These are phyloP conservation scores for Wickerhamomyces ciferrii DNA, from an alignment of 805 yeast genomes.

Conservation along the genomic window DNA sequence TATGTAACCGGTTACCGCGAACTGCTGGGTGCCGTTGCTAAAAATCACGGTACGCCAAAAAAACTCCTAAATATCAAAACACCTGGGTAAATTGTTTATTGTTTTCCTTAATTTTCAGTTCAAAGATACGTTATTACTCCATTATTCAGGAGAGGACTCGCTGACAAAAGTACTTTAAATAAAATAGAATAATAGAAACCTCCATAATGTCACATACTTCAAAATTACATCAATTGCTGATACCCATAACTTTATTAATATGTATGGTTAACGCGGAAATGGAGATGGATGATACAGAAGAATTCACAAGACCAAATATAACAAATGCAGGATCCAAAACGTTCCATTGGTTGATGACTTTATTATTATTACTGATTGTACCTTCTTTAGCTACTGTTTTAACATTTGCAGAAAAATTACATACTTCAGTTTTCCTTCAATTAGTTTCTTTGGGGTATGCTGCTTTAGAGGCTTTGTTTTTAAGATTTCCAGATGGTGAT, in stretches of 20 bases:
- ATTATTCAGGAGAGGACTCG: no score
- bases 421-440: conserved; percentile 42
- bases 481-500: conserved; percentile 58
- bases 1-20: no score
- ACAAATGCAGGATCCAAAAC: conserved; percentile 47
- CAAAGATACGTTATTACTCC: no score
- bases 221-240: neutral
- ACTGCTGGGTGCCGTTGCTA: no score
- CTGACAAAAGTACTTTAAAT: no score
- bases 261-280: conserved; percentile 12
- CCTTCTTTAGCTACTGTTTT: conserved; percentile 54
- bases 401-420: conserved; percentile 47
- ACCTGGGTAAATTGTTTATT: no score
- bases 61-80: neutral
- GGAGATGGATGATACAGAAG: conserved; percentile 26
- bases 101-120: no score
- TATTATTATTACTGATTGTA: conserved; percentile 39
- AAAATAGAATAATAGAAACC: no score
- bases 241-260: neutral
- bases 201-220: no score
- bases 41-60: no score
- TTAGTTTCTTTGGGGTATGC: conserved; percentile 43
- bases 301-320: conserved; percentile 30
- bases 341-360: conserved; percentile 59
- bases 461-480: conserved; percentile 47